Base-by-base conservation (phyloP, 2,329 filamentous ascomycete genomes). In the Triangularia verruculosa region DNA sequence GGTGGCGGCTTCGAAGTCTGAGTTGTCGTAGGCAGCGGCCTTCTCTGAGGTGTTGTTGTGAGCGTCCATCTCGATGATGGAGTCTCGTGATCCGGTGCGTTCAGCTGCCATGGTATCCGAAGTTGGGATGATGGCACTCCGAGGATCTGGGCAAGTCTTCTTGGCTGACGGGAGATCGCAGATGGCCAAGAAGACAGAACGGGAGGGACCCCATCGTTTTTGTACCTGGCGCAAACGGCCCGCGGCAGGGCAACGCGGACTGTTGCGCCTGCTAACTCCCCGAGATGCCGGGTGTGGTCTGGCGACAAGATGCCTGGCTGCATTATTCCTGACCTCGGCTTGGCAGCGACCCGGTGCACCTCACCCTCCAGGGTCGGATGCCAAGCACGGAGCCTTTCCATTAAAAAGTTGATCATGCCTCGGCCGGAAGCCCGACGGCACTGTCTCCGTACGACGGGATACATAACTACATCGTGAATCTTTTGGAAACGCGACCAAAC, bases 1-100 rank as follows among this genome's bases (percentile, higher is more conserved):
- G 52, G 67, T 68, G 4, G 63, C 52, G 8, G 65, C 60, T 34
- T 67, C 67, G 8, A 61, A 53, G 43, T 68, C 65, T 13, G 65
- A 65, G 65, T 62, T 68, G 5, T 68, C 67, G 30, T 53, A 59
- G 24, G 27, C 34, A 12, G 51, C 30, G 34, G 65, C 65, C 54
- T 68, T 68, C 51, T 68, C 67, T 47, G 8, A 17, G 39, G 24
- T 52, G 2, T 39, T 27, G 15, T 51, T 52, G 6, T 32, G 20
- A 25, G 51, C 12, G 22, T 27, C 51, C 51, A 54, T 54, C 51
- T 57, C 57, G 39, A 59, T 59, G 20, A 59, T 47, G 57, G 32
- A 27, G 30, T 43, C 51, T 54, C 22, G 20, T 15, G 51, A 54
- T 27, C 51, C 51, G 11, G 51, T 27, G 51, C 51, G 51, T 27